Conservation (phyloP, 2,329 filamentous ascomycete species). For the Elsinoe perseae region DNA sequence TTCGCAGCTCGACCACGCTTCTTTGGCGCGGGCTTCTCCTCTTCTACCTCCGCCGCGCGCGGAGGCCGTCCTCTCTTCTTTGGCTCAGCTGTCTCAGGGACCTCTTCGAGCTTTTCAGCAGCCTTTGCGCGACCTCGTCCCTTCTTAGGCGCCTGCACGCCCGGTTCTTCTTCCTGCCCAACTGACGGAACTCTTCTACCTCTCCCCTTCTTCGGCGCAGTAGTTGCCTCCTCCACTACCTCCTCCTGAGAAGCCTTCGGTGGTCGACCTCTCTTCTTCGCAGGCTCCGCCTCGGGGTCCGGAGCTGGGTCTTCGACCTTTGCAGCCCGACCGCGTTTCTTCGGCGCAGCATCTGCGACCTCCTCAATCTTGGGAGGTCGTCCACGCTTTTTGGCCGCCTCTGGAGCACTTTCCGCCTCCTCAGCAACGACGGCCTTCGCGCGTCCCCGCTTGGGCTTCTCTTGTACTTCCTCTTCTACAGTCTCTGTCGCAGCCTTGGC, state of each 20-base stretch:
- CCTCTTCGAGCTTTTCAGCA: neutral
- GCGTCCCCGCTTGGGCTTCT: constrained; percentile 7
- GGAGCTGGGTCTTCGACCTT: neutral
- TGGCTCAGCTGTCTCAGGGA: constrained; percentile 13
- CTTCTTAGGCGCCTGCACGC: constrained; percentile 17
- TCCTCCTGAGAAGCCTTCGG: constrained; percentile 27
- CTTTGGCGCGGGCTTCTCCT: constrained; percentile 14
- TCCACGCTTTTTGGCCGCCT: constrained; percentile 25
- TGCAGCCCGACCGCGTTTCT: constrained; percentile 16
- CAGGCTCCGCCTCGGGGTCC: neutral
- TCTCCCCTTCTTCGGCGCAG: constrained; percentile 11
- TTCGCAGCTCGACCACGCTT: constrained; percentile 6
- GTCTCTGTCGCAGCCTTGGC: constrained; percentile 23
- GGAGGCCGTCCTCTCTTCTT: constrained; percentile 28
- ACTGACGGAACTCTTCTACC: constrained; percentile 20
- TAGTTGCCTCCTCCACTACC: neutral
- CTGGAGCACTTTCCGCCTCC: constrained; percentile 19
- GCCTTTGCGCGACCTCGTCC: neutral
- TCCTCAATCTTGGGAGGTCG: constrained; percentile 19
- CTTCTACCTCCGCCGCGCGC: constrained; percentile 19
- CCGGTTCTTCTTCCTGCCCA: constrained; percentile 27
- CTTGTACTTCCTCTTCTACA: constrained; percentile 11
- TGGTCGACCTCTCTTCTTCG: constrained; percentile 25
- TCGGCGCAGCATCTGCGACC: constrained; percentile 5
- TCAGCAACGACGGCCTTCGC: constrained; percentile 15